Conservation (phyloP, 306 rosid species). For the Oemleria cerasiformis region DNA sequence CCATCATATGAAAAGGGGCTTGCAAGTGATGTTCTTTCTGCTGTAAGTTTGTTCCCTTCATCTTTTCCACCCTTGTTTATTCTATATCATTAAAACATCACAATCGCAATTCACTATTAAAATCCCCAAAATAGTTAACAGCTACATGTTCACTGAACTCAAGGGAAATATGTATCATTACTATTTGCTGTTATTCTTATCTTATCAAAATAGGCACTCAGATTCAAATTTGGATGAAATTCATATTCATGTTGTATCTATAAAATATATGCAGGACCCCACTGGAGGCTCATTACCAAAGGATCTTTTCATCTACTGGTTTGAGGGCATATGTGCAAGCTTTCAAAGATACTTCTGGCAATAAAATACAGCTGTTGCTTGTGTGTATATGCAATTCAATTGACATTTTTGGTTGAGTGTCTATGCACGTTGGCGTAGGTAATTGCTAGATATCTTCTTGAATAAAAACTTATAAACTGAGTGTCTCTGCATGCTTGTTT, state of each 20-base stretch:
- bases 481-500: slow-evolving; percentile 12
- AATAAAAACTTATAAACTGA: neutral
- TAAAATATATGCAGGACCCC: too few species aligned
- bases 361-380: neutral
- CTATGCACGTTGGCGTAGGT: neutral
- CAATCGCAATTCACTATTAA: neutral
- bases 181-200: neutral
- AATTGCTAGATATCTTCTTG: neutral
- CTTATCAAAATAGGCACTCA: too few species aligned
- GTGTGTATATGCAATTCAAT: neutral
- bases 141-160: neutral
- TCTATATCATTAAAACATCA: slow-evolving; percentile 2
- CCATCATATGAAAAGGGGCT: slow-evolving; percentile 81
- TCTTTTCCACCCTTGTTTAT: slow-evolving; percentile 18
- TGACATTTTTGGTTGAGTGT: neutral
- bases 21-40: slow-evolving; percentile 66
- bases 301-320: slow-evolving; percentile 77
- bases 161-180: neutral
- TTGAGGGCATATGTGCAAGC: slow-evolving; percentile 64
- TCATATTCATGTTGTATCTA: too few species aligned
- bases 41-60: slow-evolving; percentile 52
- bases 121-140: neutral
- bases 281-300: too few species aligned
- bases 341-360: slow-evolving; percentile 60
- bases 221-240: too few species aligned